Evolutionary conservation across 2,329 filamentous ascomycete species (phyloP), one percentile per base, ranked within the genome.

Genomic region (Arthrobotrys entomopaga): DNA sequence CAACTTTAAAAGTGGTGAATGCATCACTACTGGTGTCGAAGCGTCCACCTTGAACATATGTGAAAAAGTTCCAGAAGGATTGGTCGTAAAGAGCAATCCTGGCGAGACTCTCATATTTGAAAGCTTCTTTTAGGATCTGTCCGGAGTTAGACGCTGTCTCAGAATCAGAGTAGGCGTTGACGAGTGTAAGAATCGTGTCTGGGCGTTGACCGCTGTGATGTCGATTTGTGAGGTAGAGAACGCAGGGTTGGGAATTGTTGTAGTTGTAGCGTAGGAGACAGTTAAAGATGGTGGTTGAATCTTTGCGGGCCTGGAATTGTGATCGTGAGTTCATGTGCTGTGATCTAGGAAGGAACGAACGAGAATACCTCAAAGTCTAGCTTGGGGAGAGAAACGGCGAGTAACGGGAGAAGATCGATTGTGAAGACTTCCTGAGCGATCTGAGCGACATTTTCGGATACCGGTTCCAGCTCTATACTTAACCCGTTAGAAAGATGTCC

Each of bases 1-100:
- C 22, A 49, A 97, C 92, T 81, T 94, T 87, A 82, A 99, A 99
- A 3, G 94, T 98, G 70, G 93, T 97, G 81, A 99, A 99, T 0
- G 95, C 94, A 84, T 99, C 95, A 34, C 95, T 94, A 79, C 93
- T 93, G 77, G 98, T 92, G 84, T 99, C 95, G 80, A 99, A 99
- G 29, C 91, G 93, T 78, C 93, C 92, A 82, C 92, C 92, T 83
- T 98, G 93, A 79, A 99, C 96, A 92, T 94, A 99, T 75, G 91
- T 88, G 80, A 99, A 98, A 83, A 98, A 98, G 53, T 88, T 90
- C 95, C 95, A 99, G 81, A 99, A 97, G 1, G 97, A 88, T 81
- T 97, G 92, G 80, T 98, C 93, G 81, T 97, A 97, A 2, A 99
- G 84, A 72, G 99, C 91, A 66, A 98, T 89, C 16, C 93, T 92